Evolutionary conservation across 2,329 filamentous ascomycete genomes (phyloP), one percentile per base, ranked within the genome.

Genomic region (Celoporthe dispersa): DNA sequence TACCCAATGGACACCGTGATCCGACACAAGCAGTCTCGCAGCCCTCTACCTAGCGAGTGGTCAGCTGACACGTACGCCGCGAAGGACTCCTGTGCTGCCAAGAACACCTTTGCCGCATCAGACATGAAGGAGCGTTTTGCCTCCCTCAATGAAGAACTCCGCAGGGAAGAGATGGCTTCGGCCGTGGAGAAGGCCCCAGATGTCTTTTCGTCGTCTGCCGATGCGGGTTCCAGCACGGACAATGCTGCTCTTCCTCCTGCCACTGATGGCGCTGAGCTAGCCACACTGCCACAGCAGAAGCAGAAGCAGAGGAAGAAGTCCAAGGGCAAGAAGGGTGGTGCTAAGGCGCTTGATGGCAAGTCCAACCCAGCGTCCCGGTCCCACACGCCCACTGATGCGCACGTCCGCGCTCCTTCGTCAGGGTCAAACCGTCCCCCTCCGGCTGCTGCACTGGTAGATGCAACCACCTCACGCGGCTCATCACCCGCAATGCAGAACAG

Each of bases 1-100:
- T 19, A 67, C 53, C 53, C 51, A 37, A 31, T 25, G 9, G 51
- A 57, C n/a, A 71, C 70, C 14, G 70, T 71, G 53, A 70, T 71
- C 41, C 70, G 70, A 1, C 67, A 69, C 65, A 70, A 64, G 44
- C 31, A 63, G 33, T 35, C 63, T 33, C 68, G 60, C 35, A 37
- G 3, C 2, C 14, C 31, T 37, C 51, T 64, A 12, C 72, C 69
- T 61, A 44, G 35, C 55, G 59, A 55, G n/a, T 71, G 62, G 67
- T 63, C 31, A 14, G 31, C 37, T 59, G 64, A 59, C 8, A 39
- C 7, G 51, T 4, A 37, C 7, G 4, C 7, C 14, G 22, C 16
- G 7, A 41, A 39, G 25, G 28, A 39, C n/a, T 25, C 25, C 2
- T 44, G 53, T 3, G 37, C 64, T 8, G 19, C 19, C 1, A 4